phyloP scores from a whole-genome alignment of 192 early-diverging fungal species.

The Dimargaris cristalligena region DNA sequence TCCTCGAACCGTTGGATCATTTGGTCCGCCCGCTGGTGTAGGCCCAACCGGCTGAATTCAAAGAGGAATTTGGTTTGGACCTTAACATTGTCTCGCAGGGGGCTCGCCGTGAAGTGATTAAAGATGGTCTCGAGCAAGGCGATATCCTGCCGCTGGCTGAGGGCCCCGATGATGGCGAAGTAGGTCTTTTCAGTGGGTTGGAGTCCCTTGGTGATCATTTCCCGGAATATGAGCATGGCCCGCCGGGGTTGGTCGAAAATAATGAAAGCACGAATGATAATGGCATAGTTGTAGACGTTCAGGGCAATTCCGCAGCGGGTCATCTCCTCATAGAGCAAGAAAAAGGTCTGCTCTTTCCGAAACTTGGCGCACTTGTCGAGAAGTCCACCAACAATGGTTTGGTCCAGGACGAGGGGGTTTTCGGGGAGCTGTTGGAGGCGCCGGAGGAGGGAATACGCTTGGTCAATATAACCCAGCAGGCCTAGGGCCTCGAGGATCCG shows the following conservation, averaged over 20 bases:
- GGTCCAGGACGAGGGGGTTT: not conserved
- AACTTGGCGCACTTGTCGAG: conserved; percentile 1
- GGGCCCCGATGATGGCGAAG: not conserved
- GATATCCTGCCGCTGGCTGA: not conserved
- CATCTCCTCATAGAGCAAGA: not conserved
- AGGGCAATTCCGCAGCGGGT: not conserved
- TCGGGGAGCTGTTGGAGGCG: not conserved
- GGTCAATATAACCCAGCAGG: not conserved
- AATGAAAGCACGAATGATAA: not conserved
- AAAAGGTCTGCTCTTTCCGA: not conserved
- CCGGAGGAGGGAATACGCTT: not conserved
- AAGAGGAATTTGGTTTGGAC: conserved; percentile 1
- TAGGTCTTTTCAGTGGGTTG: not conserved
- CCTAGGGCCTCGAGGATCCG: not conserved
- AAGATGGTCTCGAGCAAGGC: too few species aligned
- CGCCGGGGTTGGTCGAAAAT: conserved; percentile 2
- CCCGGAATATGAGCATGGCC: not conserved
- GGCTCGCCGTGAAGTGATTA: too few species aligned
- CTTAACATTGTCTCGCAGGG: too few species aligned
- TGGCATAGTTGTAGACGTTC: not conserved
- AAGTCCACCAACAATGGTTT: not conserved
- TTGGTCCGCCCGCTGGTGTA: not conserved
- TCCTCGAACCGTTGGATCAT: not conserved
- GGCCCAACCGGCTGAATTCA: not conserved
- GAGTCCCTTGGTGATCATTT: not conserved